Percentiles rank a stretch among this genome's conserved stretches.
phyloP scores from a whole-genome alignment of 768 basidiomycete genomes.

The Lactarius deliciosus region DNA sequence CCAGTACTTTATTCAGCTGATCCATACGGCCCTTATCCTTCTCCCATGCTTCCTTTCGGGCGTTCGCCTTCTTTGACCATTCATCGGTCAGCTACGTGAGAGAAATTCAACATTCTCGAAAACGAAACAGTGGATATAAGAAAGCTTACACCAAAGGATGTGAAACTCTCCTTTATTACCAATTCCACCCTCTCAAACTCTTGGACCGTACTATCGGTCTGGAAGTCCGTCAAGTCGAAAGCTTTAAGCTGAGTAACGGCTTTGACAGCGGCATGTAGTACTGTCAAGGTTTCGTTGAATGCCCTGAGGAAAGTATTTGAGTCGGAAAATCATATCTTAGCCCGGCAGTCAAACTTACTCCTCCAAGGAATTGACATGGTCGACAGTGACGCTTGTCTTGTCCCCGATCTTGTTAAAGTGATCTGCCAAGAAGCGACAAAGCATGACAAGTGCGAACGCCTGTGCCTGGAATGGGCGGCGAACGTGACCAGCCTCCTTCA shows the following conservation, averaged over 20 bases:
- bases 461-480: conserved; percentile 25
- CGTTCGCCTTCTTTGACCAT: not conserved
- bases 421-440: conserved; percentile 23
- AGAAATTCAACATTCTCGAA: not conserved
- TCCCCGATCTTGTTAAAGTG: conserved; percentile 6
- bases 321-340: not conserved
- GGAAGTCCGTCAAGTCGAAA: conserved; percentile 3
- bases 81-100: not conserved
- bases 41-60: not conserved
- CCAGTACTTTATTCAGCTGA: not conserved
- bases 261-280: conserved; percentile 1
- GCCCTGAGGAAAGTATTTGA: conserved; percentile 1
- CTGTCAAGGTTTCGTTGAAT: conserved; percentile 7
- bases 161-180: conserved; percentile 2
- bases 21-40: conserved; percentile 20
- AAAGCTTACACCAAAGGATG: conserved; percentile 6
- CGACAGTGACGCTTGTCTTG: not conserved
- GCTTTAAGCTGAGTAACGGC: conserved; percentile 1
- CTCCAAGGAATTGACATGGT: conserved; percentile 14
- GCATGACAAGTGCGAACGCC: conserved; percentile 21
- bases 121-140: not conserved
- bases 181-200: not conserved
- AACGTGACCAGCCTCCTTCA: conserved; percentile 24
- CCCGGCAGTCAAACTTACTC: conserved; percentile 13
- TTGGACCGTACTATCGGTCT: not conserved